A percentile compares a stretch with the other conserved stretches of the same genome.
Evolutionary conservation across 495 filamentous ascomycete genomes (phyloP).

Genomic region (Usnea hakonensis): DNA sequence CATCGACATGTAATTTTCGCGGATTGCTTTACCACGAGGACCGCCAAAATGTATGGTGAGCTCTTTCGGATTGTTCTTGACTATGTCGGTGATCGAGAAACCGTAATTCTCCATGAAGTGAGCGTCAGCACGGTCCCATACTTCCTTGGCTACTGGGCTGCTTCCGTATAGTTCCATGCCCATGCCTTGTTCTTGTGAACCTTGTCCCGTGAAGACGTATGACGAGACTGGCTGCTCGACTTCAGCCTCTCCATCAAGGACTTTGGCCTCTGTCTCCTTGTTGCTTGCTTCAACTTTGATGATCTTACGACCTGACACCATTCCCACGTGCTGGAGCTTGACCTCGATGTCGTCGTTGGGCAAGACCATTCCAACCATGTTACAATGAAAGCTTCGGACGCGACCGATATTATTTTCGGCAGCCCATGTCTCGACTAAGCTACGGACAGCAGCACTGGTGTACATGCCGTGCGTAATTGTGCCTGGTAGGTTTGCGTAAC

Average conservation of each 20-base stretch:
- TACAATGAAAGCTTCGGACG: conserved; percentile 92
- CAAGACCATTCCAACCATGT: conserved; percentile 93
- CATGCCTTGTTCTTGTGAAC: conserved; percentile 98
- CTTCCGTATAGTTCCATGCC: conserved; percentile 96
- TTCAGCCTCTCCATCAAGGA: conserved; percentile 89
- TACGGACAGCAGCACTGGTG: conserved; percentile 93
- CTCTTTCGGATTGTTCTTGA: conserved; percentile 99
- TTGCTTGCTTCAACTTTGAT: conserved; percentile 96
- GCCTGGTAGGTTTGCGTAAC: conserved; percentile 87
- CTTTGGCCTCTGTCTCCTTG: conserved; percentile 90
- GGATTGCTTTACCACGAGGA: conserved; percentile 90
- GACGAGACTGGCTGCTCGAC: conserved; percentile 96
- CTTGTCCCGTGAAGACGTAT: conserved; percentile 98
- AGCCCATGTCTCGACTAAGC: conserved; percentile 97
- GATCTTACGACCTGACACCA: conserved; percentile 97
- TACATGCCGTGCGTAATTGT: conserved; percentile 99
- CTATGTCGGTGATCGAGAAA: conserved; percentile 95
- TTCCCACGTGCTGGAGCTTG: conserved; percentile 90
- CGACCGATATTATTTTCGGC: conserved; percentile 97
- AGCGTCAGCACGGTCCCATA: conserved; percentile 96
- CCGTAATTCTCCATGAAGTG: conserved; percentile 99
- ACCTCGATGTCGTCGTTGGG: conserved; percentile 92
- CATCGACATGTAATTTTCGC: conserved; percentile 99
- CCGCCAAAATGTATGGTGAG: conserved; percentile 98
- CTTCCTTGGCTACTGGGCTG: conserved; percentile 88